These are phyloP conservation scores for Penicillium sp. DNA, from an alignment of 2,329 filamentous ascomycete genomes.

Conservation along the genomic window DNA sequence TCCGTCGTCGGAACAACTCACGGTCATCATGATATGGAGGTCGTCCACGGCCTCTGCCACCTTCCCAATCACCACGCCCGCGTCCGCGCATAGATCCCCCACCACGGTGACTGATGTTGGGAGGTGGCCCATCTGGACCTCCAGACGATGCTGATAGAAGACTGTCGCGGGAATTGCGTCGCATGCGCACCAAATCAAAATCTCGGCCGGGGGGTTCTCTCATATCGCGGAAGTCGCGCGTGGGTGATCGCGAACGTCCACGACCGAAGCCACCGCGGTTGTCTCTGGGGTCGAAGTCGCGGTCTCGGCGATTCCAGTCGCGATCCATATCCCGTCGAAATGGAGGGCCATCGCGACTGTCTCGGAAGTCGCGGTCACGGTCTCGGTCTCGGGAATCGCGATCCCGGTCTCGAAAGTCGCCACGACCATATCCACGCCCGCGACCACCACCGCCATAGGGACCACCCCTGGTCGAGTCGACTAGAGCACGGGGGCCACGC, in stretches of 20 bases:
- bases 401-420: constrained; percentile 43
- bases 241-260: constrained; percentile 50
- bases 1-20: constrained; percentile 48
- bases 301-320: constrained; percentile 52
- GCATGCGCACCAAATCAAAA: constrained; percentile 44
- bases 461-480: constrained; percentile 67
- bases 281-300: constrained; percentile 51
- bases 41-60: constrained; percentile 49
- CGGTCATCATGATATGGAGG: constrained; percentile 46
- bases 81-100: constrained; percentile 46
- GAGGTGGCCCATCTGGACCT: constrained; percentile 40
- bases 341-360: constrained; percentile 44
- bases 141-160: constrained; percentile 42
- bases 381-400: constrained; percentile 63
- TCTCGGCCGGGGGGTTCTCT: constrained; percentile 43
- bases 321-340: constrained; percentile 48
- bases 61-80: constrained; percentile 48
- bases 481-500: constrained; percentile 77
- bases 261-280: constrained; percentile 49
- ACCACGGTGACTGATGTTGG: constrained; percentile 38
- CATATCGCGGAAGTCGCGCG: constrained; percentile 46
- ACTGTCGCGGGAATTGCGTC: constrained; percentile 50
- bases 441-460: constrained; percentile 41
- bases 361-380: constrained; percentile 47
- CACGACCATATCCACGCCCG: constrained; percentile 50